Percentiles rank a stretch among this genome's conserved stretches.
These are phyloP conservation scores for Leptographium galeiforme DNA, from an alignment of 2,329 filamentous ascomycete species.

Conservation along the genomic window DNA sequence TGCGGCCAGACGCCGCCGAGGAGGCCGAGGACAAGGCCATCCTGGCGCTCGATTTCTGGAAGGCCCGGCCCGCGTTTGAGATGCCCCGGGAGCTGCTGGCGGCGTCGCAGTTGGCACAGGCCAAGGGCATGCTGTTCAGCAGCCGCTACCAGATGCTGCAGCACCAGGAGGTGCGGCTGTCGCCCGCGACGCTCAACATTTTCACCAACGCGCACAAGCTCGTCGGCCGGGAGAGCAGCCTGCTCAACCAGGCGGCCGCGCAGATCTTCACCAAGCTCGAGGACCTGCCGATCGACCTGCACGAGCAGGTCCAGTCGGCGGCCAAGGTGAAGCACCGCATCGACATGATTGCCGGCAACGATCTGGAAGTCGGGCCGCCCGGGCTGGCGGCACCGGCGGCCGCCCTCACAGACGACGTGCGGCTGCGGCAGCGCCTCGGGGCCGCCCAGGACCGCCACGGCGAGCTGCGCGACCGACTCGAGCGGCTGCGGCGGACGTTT, in stretches of 20 bases:
- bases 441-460: conserved; percentile 41
- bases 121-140: conserved; percentile 35
- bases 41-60: conserved; percentile 36
- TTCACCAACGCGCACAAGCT: conserved; percentile 62
- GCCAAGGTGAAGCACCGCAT: conserved; percentile 53
- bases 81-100: conserved; percentile 10
- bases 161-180: conserved; percentile 55
- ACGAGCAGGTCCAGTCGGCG: conserved; percentile 52
- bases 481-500: conserved; percentile 39
- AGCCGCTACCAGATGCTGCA: conserved; percentile 46
- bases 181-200: conserved; percentile 55
- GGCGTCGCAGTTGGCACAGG: conserved; percentile 27
- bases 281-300: conserved; percentile 52
- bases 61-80: conserved; percentile 22
- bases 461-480: conserved; percentile 44
- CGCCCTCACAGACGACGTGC: conserved; percentile 33
- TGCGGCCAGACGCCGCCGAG: conserved; percentile 19
- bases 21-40: conserved; percentile 25
- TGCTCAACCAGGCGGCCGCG: conserved; percentile 54
- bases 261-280: conserved; percentile 62
- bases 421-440: conserved; percentile 45
- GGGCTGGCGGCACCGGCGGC: conserved; percentile 16
- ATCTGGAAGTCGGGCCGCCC: conserved; percentile 17
- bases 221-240: conserved; percentile 55
- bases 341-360: conserved; percentile 50